phyloP scores from a whole-genome alignment of 768 basidiomycete genomes.

The Lentinula guzmanii region DNA sequence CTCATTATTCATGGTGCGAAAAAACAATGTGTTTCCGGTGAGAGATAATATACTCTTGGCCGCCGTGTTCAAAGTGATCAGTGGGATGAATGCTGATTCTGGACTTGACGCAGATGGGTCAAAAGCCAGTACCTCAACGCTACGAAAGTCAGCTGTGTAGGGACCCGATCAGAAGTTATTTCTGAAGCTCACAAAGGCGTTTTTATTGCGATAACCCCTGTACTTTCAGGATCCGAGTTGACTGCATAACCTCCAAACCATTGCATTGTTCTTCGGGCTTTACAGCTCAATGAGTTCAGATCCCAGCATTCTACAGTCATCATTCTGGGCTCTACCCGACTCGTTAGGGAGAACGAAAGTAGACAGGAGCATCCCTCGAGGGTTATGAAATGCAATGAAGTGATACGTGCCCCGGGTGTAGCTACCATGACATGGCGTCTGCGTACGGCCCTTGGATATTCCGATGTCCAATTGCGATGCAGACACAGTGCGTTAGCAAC shows the following conservation, averaged over 20 bases:
- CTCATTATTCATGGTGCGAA: conserved; percentile 23
- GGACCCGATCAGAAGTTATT: background rate
- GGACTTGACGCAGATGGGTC: conserved; percentile 28
- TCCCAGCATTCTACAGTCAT: conserved; percentile 57
- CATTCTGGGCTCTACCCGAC: conserved; percentile 11
- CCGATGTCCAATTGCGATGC: conserved; percentile 44
- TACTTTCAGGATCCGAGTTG: conserved; percentile 30
- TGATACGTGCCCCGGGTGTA: conserved; percentile 25
- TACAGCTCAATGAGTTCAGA: conserved; percentile 29
- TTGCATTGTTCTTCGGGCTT: conserved; percentile 32
- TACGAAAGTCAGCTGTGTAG: conserved; percentile 12
- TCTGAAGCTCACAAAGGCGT: conserved; percentile 29
- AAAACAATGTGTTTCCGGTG: conserved; percentile 28
- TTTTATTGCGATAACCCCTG: conserved; percentile 35
- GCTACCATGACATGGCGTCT: conserved; percentile 18
- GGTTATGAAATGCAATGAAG: conserved; percentile 44
- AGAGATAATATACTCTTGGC: conserved; percentile 28
- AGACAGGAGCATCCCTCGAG: conserved; percentile 36
- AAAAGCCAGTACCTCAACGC: conserved; percentile 38
- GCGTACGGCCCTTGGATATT: conserved; percentile 25
- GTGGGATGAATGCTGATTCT: conserved; percentile 28
- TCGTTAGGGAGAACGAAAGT: conserved; percentile 33
- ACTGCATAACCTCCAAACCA: conserved; percentile 38
- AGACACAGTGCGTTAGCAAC: conserved; percentile 33
- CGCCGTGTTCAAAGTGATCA: conserved; percentile 23